Evolutionary conservation across 345 rosid species (phyloP).

Genomic region (Citrus inodora): DNA sequence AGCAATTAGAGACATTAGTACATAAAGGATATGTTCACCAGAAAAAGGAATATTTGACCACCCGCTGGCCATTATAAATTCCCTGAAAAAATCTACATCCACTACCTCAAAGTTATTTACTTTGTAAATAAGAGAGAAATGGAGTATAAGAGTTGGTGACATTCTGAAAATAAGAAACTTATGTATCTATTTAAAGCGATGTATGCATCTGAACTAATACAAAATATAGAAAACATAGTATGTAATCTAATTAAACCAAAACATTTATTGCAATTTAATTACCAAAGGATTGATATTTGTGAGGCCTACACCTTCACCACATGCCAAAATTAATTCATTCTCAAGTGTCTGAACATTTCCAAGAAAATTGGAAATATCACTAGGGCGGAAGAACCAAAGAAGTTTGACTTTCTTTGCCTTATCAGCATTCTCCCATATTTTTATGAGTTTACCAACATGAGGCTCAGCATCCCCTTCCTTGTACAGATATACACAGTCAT

Average conservation of each 20-base stretch:
- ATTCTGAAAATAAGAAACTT: neutral
- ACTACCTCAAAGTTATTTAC: neutral
- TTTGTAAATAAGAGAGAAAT: neutral
- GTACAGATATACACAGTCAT: constrained; percentile 59
- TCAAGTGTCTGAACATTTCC: constrained; percentile 25
- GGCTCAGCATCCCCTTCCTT: constrained; percentile 49
- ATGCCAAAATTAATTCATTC: constrained; percentile 81
- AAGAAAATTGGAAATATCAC: constrained; percentile 51
- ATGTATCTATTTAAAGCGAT: neutral
- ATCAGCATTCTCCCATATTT: constrained; percentile 62
- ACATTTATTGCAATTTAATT: constrained; percentile 23
- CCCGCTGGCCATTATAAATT: neutral
- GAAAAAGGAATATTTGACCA: neutral
- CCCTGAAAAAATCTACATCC: neutral
- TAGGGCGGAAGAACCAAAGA: constrained; percentile 78
- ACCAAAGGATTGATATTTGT: constrained; percentile 74
- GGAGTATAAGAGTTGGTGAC: neutral
- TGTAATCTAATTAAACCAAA: neutral
- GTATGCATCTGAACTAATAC: neutral
- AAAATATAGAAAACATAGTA: neutral
- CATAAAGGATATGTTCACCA: neutral
- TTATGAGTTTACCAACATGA: constrained; percentile 62
- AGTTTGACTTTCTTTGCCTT: constrained; percentile 55
- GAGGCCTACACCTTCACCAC: constrained; percentile 80
- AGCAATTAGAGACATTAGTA: neutral